Conservation (phyloP, 1,139 yeast genomes). For the Sugiyamaella novakii region DNA sequence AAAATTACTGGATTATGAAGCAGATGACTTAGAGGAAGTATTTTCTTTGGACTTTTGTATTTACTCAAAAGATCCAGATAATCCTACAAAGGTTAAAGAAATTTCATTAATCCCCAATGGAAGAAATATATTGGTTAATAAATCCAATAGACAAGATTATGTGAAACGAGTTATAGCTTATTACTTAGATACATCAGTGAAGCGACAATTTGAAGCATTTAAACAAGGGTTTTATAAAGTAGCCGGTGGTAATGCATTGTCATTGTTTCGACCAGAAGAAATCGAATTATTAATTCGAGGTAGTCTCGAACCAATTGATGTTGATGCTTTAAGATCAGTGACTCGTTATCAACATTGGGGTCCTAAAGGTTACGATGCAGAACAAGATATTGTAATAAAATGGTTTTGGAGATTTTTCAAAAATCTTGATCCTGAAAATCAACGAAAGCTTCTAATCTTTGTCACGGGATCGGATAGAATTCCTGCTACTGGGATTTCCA, state of each 20-base stretch:
- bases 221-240: conserved; percentile 72
- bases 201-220: conserved; percentile 58
- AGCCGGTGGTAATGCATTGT: conserved; percentile 76
- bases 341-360: conserved; percentile 72
- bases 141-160: conserved; percentile 58
- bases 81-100: conserved; percentile 29
- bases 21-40: conserved; percentile 47
- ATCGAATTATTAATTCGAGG: conserved; percentile 80
- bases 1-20: conserved; percentile 53
- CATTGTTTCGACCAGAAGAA: conserved; percentile 79
- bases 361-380: conserved; percentile 45
- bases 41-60: conserved; percentile 56
- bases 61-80: conserved; percentile 32
- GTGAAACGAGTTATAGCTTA: conserved; percentile 64
- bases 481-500: conserved; percentile 84
- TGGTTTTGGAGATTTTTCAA: conserved; percentile 89
- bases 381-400: conserved; percentile 45
- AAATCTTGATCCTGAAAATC: conserved; percentile 50
- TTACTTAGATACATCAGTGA: conserved; percentile 58
- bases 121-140: conserved; percentile 52
- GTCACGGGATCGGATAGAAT: conserved; percentile 89
- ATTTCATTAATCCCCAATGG: conserved; percentile 64
- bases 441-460: conserved; percentile 67
- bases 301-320: conserved; percentile 66
- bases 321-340: conserved; percentile 64